Evolutionary conservation across 305 asterid genomes (phyloP), one percentile per base, ranked within the genome.

Genomic region (Solanum hybrid): DNA sequence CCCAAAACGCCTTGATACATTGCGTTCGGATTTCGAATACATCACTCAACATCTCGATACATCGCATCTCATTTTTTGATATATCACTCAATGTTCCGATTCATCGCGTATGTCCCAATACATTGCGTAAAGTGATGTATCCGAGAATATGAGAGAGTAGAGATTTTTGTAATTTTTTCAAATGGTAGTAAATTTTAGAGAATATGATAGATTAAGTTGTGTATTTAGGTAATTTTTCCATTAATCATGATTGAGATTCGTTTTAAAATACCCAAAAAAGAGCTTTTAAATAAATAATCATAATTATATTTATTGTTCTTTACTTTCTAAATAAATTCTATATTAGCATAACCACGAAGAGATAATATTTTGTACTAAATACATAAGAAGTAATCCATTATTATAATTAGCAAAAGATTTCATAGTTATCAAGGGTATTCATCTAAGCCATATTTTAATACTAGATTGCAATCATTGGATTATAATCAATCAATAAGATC

Each of bases 21-120:
- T 0, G 1, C 0, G 0, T 60, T 60, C 0, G 0, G 0, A 17
- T 56, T 17, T 56, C 22, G 1, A 56, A 7, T 17, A 56, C 24
- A 56, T 2, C 66, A 17, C 66, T 51, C 66, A 51, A 51, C n/a
- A 6, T 20, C 24, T 1, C 69, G 5, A 46, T 46, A 46, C 1
- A 46, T 46, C 22, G 1, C 22, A 1, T 46, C 3, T 46, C 3
- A 0, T 5, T 14, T 46, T 46, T 5, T 5, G 64, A 46, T 46
- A 46, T 1, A 46, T 14, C 64, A 46, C 64, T 46, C 64, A 14
- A 46, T 5, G 8, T 5, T 46, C 8, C 3, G 22, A 3, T 60
- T 60, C 11, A 20, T 17, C 26, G 5, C 11, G 24, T 56, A 56
- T 3, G 24, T 56, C 5, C n/a, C 22, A 3, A 20, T 56, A 56